Base-by-base conservation (phyloP, 2,329 filamentous ascomycete species). In the Basipetospora chlamydospora region DNA sequence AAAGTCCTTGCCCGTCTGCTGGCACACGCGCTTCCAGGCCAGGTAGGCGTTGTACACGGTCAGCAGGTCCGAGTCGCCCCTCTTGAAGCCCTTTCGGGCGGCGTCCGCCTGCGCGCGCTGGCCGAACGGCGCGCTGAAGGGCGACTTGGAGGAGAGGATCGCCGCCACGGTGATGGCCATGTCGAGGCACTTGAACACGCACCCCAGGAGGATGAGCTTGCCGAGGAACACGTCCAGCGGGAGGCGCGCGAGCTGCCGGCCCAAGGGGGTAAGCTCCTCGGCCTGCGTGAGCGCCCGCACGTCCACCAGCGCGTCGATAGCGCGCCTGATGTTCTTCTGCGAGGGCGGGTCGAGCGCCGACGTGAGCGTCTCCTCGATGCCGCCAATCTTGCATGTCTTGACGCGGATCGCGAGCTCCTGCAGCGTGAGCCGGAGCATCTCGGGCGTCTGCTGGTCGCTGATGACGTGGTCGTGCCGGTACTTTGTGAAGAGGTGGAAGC, bases 331-430 rank as follows among this genome's bases (percentile, higher is more conserved):
- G 47, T 96, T 98, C 60, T 88, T 93, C 1, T 81, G 68, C 0
- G 81, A 87, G 0, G 90, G 90, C 1, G 88, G 80, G 51, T 98
- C 90, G 12, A 98, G 66, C 3, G 90, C 90, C 54, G 87, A 77
- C 16, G 80, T 73, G 8, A 98, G 66, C 0, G 87, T 95, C 47
- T 88, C 75, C 52, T 96, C 88, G 37, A 96, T 93, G 28, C 84
- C 80, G 9, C 90, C 90, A 29, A 98, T 72, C 50, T 92, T 93
- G 64, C 88, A 98, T 31, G 95, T 94, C 59, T 98, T 98, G 45
- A 96, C 87, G 7, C 90, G 77, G 53, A 98, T 87, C 5, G 93
- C 86, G 9, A 98, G 66, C 50, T 98, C 90, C 55, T 98, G 90
- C 9, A 98, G 64, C 0, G 90, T 95, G 4, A 98, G 64, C 1